phyloP scores from a whole-genome alignment of 176 grass and related monocot genomes.

The Alloteropsis semialata region DNA sequence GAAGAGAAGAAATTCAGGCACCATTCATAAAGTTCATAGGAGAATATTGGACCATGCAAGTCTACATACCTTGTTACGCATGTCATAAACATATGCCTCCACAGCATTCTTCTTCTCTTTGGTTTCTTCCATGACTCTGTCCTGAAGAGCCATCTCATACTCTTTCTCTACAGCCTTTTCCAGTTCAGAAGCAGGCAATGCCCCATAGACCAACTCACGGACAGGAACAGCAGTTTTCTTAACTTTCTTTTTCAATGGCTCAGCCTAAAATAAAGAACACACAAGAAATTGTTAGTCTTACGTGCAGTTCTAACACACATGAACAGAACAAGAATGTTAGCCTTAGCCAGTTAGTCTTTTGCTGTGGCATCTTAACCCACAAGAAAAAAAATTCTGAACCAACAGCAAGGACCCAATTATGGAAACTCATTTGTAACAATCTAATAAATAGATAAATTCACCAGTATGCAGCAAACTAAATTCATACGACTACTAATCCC shows the following conservation, averaged over 20 bases:
- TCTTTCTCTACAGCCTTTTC: conserved; percentile 81
- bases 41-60: not conserved
- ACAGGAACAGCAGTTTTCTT: conserved; percentile 59
- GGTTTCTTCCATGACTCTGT: conserved; percentile 89
- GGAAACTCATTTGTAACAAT: too few relatives aligned
- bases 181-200: conserved; percentile 50
- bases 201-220: conserved; percentile 71
- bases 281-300: too few relatives aligned
- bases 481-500: too few relatives aligned
- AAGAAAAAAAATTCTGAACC: too few relatives aligned
- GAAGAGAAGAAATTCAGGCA: not conserved
- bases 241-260: conserved; percentile 53
- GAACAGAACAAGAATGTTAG: not conserved
- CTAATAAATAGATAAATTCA: too few relatives aligned
- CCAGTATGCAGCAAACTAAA: too few relatives aligned
- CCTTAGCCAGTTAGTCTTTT: too few relatives aligned
- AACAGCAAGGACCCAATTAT: too few relatives aligned
- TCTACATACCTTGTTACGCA: conserved; percentile 74
- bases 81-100: conserved; percentile 96
- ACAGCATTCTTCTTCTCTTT: conserved; percentile 98
- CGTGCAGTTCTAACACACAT: too few relatives aligned
- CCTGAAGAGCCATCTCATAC: conserved; percentile 93
- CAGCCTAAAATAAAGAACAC: conserved; percentile 34
- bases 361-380: too few relatives aligned
- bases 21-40: not conserved